A percentile compares a stretch with the other conserved stretches of the same genome.
These are phyloP conservation scores for Suillus bovinus DNA, from an alignment of 768 basidiomycete species.

Conservation along the genomic window DNA sequence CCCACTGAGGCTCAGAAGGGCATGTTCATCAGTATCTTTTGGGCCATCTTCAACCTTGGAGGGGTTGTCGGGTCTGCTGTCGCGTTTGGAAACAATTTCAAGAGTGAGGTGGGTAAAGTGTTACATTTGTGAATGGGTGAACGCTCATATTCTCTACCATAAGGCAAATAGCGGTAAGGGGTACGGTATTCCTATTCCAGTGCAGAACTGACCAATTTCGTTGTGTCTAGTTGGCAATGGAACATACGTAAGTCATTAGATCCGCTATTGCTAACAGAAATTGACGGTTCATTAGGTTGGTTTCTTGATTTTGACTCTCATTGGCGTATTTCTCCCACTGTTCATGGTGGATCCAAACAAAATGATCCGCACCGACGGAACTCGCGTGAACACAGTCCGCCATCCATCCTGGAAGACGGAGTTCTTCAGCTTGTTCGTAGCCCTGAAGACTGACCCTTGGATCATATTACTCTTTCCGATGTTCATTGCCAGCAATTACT, in stretches of 20 bases:
- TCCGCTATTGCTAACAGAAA: neutral
- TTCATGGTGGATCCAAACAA: slow-evolving; percentile 71
- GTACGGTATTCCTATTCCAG: neutral
- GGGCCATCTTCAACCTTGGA: slow-evolving; percentile 79
- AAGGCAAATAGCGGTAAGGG: slow-evolving; percentile 32
- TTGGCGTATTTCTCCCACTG: slow-evolving; percentile 64
- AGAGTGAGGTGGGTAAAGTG: slow-evolving; percentile 49
- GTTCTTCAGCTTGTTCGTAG: slow-evolving; percentile 64
- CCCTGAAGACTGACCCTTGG: slow-evolving; percentile 68
- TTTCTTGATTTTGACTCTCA: slow-evolving; percentile 70
- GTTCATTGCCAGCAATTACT: slow-evolving; percentile 84
- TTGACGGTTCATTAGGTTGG: slow-evolving; percentile 50
- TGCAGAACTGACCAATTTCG: neutral
- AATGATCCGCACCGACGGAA: slow-evolving; percentile 77
- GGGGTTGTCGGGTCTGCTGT: slow-evolving; percentile 79
- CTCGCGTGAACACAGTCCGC: slow-evolving; percentile 54
- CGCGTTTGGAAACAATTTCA: slow-evolving; percentile 69
- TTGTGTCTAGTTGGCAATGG: slow-evolving; percentile 58
- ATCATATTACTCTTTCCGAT: slow-evolving; percentile 81
- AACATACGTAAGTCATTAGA: slow-evolving; percentile 60
- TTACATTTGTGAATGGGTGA: neutral
- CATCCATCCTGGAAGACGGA: slow-evolving; percentile 81
- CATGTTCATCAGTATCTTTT: slow-evolving; percentile 50
- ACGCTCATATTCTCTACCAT: neutral
- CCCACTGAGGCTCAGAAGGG: slow-evolving; percentile 60